These are phyloP conservation scores for Starmera amethionina DNA, from an alignment of 805 yeast species.

Conservation along the genomic window DNA sequence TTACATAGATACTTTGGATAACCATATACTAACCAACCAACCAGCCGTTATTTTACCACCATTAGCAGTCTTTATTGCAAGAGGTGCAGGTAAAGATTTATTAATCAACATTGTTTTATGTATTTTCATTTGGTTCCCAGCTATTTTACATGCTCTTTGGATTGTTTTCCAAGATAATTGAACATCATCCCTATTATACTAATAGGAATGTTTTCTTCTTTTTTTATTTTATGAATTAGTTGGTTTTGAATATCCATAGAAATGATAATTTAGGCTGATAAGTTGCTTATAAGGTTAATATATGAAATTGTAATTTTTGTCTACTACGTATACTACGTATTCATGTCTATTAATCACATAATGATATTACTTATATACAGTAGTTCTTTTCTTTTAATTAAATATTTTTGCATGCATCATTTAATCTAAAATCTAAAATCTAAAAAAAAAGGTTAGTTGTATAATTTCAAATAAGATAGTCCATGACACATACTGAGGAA, in stretches of 20 bases:
- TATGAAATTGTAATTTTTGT: too few relatives aligned
- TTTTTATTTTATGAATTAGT: neutral
- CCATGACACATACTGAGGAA: slow-evolving; percentile 48
- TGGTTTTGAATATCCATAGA: neutral
- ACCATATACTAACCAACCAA: neutral
- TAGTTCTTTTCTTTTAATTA: too few relatives aligned
- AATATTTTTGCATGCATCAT: neutral
- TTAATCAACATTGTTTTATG: slow-evolving; percentile 56
- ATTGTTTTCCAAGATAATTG: slow-evolving; percentile 27
- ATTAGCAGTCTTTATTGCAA: slow-evolving; percentile 61
- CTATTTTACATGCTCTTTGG: slow-evolving; percentile 67
- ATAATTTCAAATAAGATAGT: neutral
- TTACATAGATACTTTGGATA: too few relatives aligned
- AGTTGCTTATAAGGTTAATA: too few relatives aligned
- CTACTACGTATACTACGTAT: too few relatives aligned
- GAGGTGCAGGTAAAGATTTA: slow-evolving; percentile 56
- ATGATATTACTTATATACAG: too few relatives aligned
- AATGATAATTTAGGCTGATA: neutral
- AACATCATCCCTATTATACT: too few relatives aligned
- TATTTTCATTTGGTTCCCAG: slow-evolving; percentile 65
- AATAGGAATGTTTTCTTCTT: neutral
- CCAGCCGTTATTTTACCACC: slow-evolving; percentile 63
- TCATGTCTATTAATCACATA: too few relatives aligned
- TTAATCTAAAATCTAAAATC: neutral
- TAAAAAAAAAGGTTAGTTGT: neutral